A percentile compares a stretch with the other conserved stretches of the same genome.
Evolutionary conservation across 23 red algal genomes (phyloP).

Genomic region (Gracilaria gracilis): DNA sequence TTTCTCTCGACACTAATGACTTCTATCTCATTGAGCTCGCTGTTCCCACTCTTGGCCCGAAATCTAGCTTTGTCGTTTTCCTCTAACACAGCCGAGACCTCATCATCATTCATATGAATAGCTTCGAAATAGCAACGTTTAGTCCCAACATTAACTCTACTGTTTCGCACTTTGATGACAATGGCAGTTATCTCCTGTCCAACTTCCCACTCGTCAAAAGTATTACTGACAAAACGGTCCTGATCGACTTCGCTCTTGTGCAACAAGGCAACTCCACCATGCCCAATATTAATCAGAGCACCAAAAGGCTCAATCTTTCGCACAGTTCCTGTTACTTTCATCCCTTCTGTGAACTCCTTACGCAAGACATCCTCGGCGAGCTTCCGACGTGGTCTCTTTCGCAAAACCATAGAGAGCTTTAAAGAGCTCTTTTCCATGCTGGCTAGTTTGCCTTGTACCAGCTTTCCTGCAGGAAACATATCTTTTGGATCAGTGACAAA

Average conservation of each 20-base stretch:
- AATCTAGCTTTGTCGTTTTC: slow-evolving; percentile 23
- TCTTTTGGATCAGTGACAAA: slow-evolving; percentile 68
- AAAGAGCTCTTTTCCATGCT: background rate
- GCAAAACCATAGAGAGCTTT: slow-evolving; percentile 48
- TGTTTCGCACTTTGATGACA: slow-evolving; percentile 39
- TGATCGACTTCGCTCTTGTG: slow-evolving; percentile 74
- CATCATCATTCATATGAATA: slow-evolving; percentile 32
- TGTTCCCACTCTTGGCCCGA: background rate
- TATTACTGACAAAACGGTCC: slow-evolving; percentile 56
- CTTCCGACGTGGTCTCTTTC: slow-evolving; percentile 29
- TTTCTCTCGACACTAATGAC: background rate
- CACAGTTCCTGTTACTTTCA: slow-evolving; percentile 31
- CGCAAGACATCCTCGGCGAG: background rate
- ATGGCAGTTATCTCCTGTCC: slow-evolving; percentile 50
- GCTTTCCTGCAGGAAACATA: slow-evolving; percentile 64
- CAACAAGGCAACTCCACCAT: slow-evolving; percentile 33
- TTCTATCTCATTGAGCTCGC: background rate
- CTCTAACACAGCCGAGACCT: slow-evolving; percentile 29
- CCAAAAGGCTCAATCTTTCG: slow-evolving; percentile 58
- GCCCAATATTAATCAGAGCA: slow-evolving; percentile 39
- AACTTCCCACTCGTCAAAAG: slow-evolving; percentile 58
- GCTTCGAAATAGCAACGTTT: slow-evolving; percentile 83
- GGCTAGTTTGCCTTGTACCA: slow-evolving; percentile 52
- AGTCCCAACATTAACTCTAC: slow-evolving; percentile 54
- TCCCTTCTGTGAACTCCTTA: slow-evolving; percentile 42